phyloP scores from a whole-genome alignment of 176 grass and related monocot genomes.

The Echinochloa phyllopogon region DNA sequence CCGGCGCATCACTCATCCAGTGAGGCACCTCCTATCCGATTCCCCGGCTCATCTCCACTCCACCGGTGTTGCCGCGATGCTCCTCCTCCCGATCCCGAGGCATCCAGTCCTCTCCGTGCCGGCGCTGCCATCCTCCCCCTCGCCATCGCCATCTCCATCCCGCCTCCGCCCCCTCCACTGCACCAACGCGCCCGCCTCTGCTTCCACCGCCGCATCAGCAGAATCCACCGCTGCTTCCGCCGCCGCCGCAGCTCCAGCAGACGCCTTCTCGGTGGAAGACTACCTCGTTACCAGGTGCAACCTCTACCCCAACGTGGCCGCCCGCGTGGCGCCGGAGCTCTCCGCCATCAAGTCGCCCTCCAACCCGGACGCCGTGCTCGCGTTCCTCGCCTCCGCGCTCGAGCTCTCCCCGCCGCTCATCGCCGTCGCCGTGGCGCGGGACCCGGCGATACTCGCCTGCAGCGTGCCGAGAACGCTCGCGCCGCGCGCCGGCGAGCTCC shows the following conservation, averaged over 20 bases:
- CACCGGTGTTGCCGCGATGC: conserved; percentile 4
- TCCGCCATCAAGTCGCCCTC: conserved; percentile 40
- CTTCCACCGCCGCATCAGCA: neutral
- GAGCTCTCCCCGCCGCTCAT: conserved; percentile 41
- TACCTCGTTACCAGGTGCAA: conserved; percentile 36
- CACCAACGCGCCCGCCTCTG: neutral
- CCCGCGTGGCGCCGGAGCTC: conserved; percentile 32
- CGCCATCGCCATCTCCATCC: neutral
- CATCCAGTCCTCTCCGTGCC: neutral
- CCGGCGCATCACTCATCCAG: neutral
- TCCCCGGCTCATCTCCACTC: neutral
- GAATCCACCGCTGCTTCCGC: neutral
- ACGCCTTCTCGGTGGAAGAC: conserved; percentile 3
- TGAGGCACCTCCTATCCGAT: neutral
- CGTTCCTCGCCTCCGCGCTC: conserved; percentile 40
- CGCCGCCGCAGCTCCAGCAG: neutral
- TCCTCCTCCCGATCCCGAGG: conserved; percentile 25
- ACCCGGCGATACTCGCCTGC: conserved; percentile 40
- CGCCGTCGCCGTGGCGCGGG: conserved; percentile 25
- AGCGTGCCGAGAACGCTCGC: conserved; percentile 46
- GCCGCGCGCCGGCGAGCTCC: conserved; percentile 39
- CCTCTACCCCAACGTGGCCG: conserved; percentile 33
- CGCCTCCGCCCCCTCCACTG: conserved; percentile 3
- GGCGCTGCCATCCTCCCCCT: neutral
- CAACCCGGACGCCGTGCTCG: conserved; percentile 48